Base-by-base conservation (phyloP, 495 filamentous ascomycete genomes). In the Usnea hakonensis region DNA sequence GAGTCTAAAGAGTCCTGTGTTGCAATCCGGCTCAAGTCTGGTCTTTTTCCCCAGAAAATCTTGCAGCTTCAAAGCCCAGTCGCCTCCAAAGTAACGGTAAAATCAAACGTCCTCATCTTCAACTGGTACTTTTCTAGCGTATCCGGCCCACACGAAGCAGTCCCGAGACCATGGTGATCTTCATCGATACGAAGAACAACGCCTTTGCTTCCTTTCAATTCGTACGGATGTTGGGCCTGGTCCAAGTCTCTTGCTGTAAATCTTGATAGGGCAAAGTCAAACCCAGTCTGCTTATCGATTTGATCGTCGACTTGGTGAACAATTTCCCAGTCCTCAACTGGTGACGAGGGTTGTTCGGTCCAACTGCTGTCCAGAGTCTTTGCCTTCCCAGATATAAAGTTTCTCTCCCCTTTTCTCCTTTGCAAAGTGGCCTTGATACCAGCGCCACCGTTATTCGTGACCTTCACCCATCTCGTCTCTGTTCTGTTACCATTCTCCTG, bases 401-500 rank as follows among this genome's bases (percentile, higher is more conserved):
- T 32, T 2, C 30, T 35, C 10, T 50, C 33, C 14, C 37, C 28
- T 55, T 56, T 32, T 10, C 40, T 57, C 7, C 63, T 58, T 16
- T 68, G 67, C 46, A 70, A 57, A 21, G 66, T 55, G 2, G 69
- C 50, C 71, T 79, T 73, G 19, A 78, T 43, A 35, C 75, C 70
- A 57, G 71, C 67, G 16, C 76, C 74, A 5, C 72, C 59, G 0
- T 62, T 60, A 52, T 78, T 68, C 6, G 66, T 66, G 16, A 82
- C 68, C 65, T 81, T 72, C 23, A 87, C 74, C 81, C 84, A 87
- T 23, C 80, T 67, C 6, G 79, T 82, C 23, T 81, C 83, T 46
- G 79, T 82, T n/a, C 83, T 72, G 61, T 87, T 87, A 38, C 82
- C 79, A 54, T 75, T 79, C 62, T 88, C 85, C 61, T 87, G 85